Evolutionary conservation across 306 rosid species (phyloP), one percentile per base, ranked within the genome.

Genomic region (Lathyrus aphaca): DNA sequence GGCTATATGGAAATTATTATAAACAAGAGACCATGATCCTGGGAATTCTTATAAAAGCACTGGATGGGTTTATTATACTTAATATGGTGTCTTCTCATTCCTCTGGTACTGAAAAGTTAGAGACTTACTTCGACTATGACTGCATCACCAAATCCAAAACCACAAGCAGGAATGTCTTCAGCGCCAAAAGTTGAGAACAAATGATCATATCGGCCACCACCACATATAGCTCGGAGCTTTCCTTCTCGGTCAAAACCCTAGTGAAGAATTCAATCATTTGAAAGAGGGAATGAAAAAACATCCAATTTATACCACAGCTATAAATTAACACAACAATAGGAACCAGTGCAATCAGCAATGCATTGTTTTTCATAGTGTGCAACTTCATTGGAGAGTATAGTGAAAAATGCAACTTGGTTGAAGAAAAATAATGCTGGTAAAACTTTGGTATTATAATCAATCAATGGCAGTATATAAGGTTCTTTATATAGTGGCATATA

Each of bases 101-200:
- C 27, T 53, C 58, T 66, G 54, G 53, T 46, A 64, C 59, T 1
- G 48, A 60, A 50, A 53, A 64, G 15, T 18, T 70, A 65, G 39
- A 64, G 66, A 86, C 94, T 84, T 78, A 94, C 98, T 81, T 94
- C 98, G 25, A 94, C 86, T 76, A 94, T 82, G 64, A 94, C 98
- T 39, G 98, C 98, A 82, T 94, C 98, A 62, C 98, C 97, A 85
- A 94, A 94, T 54, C 98, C 97, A 72, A 94, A 94, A 71, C 96
- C 97, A 81, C 97, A 90, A 53, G 97, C 96, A 78, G 98, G 87
- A 74, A 88, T 72, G 60, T 90, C 96, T 69, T 88, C 97, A 21
- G 92, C 95, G 12, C 98, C 98, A 83, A 86, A 90, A 21, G 96
- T 94, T 69, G 98, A 90, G 85, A 94, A 92, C 76, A 94, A 79